A percentile compares a stretch with the other conserved stretches of the same genome.
Conservation (phyloP, 495 filamentous ascomycete genomes). For the Penicillium arizonense region DNA sequence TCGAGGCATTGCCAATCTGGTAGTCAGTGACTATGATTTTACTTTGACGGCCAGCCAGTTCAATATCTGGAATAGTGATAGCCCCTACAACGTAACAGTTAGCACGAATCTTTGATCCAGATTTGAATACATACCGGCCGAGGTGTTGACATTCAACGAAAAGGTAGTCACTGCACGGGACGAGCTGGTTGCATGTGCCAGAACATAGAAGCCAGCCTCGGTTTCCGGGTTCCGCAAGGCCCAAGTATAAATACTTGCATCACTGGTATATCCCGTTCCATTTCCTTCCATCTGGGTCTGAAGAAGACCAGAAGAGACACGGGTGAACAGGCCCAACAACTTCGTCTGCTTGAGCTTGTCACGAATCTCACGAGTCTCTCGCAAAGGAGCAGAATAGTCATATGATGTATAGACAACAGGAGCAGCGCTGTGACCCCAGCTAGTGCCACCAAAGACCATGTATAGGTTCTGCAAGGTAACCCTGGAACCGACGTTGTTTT, state of each 20-base stretch:
- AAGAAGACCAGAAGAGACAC: constrained; percentile 52
- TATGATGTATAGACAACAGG: constrained; percentile 53
- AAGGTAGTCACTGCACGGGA: constrained; percentile 52
- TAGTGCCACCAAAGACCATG: constrained; percentile 58
- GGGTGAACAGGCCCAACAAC: constrained; percentile 52
- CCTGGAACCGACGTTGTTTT: constrained; percentile 52
- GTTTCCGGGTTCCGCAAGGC: constrained; percentile 55
- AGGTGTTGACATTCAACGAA: constrained; percentile 56
- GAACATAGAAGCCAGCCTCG: constrained; percentile 58
- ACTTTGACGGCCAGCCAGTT: constrained; percentile 66
- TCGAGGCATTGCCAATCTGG: constrained; percentile 47
- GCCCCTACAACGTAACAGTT: constrained; percentile 13
- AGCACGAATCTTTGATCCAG: background rate
- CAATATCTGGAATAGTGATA: constrained; percentile 60
- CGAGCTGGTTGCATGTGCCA: constrained; percentile 58
- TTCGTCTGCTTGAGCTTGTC: constrained; percentile 54
- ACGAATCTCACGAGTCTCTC: constrained; percentile 44
- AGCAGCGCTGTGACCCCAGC: constrained; percentile 50
- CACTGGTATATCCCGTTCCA: constrained; percentile 52
- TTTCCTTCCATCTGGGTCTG: constrained; percentile 56
- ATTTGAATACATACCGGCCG: constrained; percentile 37
- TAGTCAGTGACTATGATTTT: constrained; percentile 75
- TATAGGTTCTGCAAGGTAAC: constrained; percentile 52
- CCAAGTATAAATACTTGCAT: constrained; percentile 45
- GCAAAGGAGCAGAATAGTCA: constrained; percentile 42